These are phyloP conservation scores for Nitzschia sp. DNA, from an alignment of 108 stramenopile genomes.

Conservation along the genomic window DNA sequence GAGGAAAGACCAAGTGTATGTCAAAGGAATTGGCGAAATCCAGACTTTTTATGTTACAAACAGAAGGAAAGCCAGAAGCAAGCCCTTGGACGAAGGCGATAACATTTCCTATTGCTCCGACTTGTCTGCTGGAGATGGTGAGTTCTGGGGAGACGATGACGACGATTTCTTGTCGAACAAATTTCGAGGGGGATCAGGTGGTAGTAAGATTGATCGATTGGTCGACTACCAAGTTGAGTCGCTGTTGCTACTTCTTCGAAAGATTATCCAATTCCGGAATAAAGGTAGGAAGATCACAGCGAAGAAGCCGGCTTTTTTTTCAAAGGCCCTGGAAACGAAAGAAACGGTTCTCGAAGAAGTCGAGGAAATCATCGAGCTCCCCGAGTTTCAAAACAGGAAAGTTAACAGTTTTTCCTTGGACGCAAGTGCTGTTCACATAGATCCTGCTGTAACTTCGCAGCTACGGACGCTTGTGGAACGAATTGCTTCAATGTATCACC, in stretches of 20 bases:
- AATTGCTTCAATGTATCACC: slow-evolving; percentile 13
- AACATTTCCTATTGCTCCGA: slow-evolving; percentile 15
- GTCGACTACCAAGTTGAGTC: slow-evolving; percentile 33
- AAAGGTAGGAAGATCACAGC: slow-evolving; percentile 5
- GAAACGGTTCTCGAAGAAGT: slow-evolving; percentile 20
- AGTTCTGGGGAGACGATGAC: slow-evolving; percentile 28
- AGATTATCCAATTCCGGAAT: slow-evolving; percentile 20
- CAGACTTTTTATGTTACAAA: slow-evolving; percentile 17
- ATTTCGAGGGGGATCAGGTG: slow-evolving; percentile 3
- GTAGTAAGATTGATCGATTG: slow-evolving; percentile 9
- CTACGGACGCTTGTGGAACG: slow-evolving; percentile 14
- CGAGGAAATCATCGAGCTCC: slow-evolving; percentile 12
- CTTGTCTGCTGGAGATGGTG: slow-evolving; percentile 34
- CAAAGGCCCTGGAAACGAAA: neutral
- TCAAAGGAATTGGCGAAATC: slow-evolving; percentile 9
- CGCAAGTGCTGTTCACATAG: neutral
- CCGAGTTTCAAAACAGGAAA: slow-evolving; percentile 14
- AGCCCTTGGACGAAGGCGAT: neutral
- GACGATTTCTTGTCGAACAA: neutral
- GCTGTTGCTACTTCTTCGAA: slow-evolving; percentile 8
- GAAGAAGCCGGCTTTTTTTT: neutral
- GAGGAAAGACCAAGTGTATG: slow-evolving; percentile 15
- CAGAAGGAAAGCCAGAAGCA: neutral
- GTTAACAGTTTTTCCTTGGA: neutral
- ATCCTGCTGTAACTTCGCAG: slow-evolving; percentile 6